Base-by-base conservation (phyloP, 768 basidiomycete genomes). In the Coprinopsis strossmayeri region DNA sequence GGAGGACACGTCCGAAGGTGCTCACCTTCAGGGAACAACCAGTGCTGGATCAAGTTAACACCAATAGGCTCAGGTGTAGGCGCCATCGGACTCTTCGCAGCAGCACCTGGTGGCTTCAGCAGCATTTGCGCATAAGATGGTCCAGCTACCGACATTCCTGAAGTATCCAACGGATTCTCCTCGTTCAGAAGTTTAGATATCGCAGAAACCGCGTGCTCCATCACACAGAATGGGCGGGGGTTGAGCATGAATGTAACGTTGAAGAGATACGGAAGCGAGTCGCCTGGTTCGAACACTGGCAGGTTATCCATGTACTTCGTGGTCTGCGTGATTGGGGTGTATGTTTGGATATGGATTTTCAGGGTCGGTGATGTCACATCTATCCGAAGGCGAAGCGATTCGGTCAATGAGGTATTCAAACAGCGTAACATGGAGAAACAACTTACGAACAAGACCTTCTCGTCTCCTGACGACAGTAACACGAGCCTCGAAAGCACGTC, bases 211-310 rank as follows among this genome's bases (percentile, higher is more conserved):
- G 74, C 74, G 5, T 57, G 58, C 32, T 76, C 70, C 74, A 76
- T 75, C 12, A 63, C 46, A 44, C 72, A 68, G 23, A 68, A 59
- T 9, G 70, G 68, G 21, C 64, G 64, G 1, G 72, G 65, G 28
- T 72, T 74, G n/a, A 69, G 63, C 54, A 75, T 56, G 53, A 78
- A 78, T 2, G 74, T 71, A 7, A 76, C 61, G 51, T 78, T 78
- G 59, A 75, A 76, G 7, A 57, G 52, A 25, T 72, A 57, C 26
- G 73, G 70, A 43, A 76, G 55, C 2, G 48, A 46, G 48, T 74
- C 69, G 26, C 68, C 64, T 18, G 63, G 53, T 15, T 61, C 61
- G 48, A 66, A 66, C 23, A 59, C 55, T 12, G 56, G 56, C 51
- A 55, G 56, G 2, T 59, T 59, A 27, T 60, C 55, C 44, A 55